A percentile compares a stretch with the other conserved stretches of the same genome.
Evolutionary conservation across 139 green algal genomes (phyloP).

Genomic region (Pycnococcus provasolii): DNA sequence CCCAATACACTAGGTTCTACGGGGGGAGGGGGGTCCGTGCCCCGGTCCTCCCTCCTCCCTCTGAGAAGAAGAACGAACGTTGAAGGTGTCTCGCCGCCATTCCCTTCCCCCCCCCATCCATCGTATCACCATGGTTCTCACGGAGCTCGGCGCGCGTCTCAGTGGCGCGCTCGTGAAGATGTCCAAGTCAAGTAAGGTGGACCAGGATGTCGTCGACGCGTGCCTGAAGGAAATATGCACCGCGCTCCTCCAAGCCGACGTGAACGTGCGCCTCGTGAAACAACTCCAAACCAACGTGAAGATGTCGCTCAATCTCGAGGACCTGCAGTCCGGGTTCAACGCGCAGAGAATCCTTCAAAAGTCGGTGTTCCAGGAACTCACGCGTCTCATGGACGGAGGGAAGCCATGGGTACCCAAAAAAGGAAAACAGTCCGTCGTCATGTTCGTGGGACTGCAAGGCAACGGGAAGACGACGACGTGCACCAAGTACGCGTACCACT

Average conservation of each 20-base stretch:
- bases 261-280: slow-evolving; percentile 62
- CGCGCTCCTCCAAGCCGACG: slow-evolving; percentile 54
- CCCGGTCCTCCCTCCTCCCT: too few species aligned
- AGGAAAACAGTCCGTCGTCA: slow-evolving; percentile 77
- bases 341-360: slow-evolving; percentile 67
- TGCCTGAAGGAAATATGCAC: slow-evolving; percentile 90
- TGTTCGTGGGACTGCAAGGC: slow-evolving; percentile 94
- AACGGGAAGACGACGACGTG: slow-evolving; percentile 97
- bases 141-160: slow-evolving; percentile 76
- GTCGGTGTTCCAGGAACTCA: slow-evolving; percentile 41
- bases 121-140: slow-evolving; percentile 72
- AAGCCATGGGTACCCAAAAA: slow-evolving; percentile 57
- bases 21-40: too few species aligned
- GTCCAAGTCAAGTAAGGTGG: slow-evolving; percentile 58
- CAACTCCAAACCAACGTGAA: slow-evolving; percentile 76
- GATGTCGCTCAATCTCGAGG: slow-evolving; percentile 73
- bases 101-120: too few species aligned
- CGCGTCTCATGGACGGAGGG: slow-evolving; percentile 29
- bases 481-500: slow-evolving; percentile 90
- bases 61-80: too few species aligned
- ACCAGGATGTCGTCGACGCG: slow-evolving; percentile 79
- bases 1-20: too few species aligned
- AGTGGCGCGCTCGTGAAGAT: slow-evolving; percentile 66
- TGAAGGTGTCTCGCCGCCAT: too few species aligned
- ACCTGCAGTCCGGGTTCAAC: slow-evolving; percentile 80